Conservation (phyloP, 2,329 filamentous ascomycete species). For the Coleophoma cylindrospora region DNA sequence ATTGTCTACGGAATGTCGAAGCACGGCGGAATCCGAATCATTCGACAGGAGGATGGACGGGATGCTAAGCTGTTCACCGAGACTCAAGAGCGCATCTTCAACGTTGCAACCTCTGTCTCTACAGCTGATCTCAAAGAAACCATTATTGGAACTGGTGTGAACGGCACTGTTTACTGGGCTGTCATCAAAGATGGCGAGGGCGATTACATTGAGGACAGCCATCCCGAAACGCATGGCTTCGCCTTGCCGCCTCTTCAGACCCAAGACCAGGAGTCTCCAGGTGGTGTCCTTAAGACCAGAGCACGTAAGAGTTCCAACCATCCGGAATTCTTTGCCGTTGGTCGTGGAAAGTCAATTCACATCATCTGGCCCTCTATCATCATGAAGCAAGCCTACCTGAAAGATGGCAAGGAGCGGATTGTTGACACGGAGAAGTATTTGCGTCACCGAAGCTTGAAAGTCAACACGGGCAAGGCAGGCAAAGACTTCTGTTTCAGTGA, state of each 20-base stretch:
- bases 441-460: constrained; percentile 82
- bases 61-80: constrained; percentile 90
- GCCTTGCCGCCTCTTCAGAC: constrained; percentile 81
- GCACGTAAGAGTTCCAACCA: constrained; percentile 86
- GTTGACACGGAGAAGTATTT: constrained; percentile 88
- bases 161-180: constrained; percentile 95
- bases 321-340: constrained; percentile 91
- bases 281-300: constrained; percentile 91
- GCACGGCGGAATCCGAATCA: constrained; percentile 86
- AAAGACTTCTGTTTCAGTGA: constrained; percentile 98
- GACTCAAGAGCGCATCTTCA: constrained; percentile 91
- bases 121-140: constrained; percentile 64
- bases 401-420: constrained; percentile 57
- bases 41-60: constrained; percentile 87
- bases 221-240: constrained; percentile 81
- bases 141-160: constrained; percentile 88
- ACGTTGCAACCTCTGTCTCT: constrained; percentile 75
- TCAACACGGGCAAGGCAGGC: constrained; percentile 94
- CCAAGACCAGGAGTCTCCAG: constrained; percentile 85
- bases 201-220: constrained; percentile 72
- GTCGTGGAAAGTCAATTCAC: constrained; percentile 92
- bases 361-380: constrained; percentile 70
- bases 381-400: constrained; percentile 58
- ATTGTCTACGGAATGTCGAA: constrained; percentile 95
- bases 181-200: constrained; percentile 71